A percentile compares a stretch with the other conserved stretches of the same genome.
These are phyloP conservation scores for Epicoccum sorghinum DNA, from an alignment of 2,329 filamentous ascomycete genomes.

Conservation along the genomic window DNA sequence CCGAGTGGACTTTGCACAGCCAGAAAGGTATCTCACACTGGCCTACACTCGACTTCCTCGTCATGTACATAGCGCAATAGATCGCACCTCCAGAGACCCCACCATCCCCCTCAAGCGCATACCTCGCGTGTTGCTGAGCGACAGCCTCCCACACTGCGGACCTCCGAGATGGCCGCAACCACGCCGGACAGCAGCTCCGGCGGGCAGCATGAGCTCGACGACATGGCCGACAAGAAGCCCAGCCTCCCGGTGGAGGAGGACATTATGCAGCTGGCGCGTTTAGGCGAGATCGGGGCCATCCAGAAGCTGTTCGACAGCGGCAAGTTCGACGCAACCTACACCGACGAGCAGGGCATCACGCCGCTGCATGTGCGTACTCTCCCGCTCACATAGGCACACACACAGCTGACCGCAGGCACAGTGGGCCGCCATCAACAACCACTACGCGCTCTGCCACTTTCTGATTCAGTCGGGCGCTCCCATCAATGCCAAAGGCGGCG, in stretches of 20 bases:
- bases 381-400: not conserved
- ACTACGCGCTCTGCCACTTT: slow-evolving; percentile 96
- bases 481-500: slow-evolving; percentile 93
- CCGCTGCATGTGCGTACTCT: slow-evolving; percentile 78
- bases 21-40: slow-evolving; percentile 11
- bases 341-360: slow-evolving; percentile 92
- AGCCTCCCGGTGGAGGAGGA: slow-evolving; percentile 69
- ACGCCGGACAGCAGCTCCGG: slow-evolving; percentile 27
- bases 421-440: slow-evolving; percentile 99
- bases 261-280: slow-evolving; percentile 91
- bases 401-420: slow-evolving; percentile 49
- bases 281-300: slow-evolving; percentile 86
- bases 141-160: slow-evolving; percentile 17
- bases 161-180: slow-evolving; percentile 36
- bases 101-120: not conserved
- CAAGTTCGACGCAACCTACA: slow-evolving; percentile 80
- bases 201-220: slow-evolving; percentile 45
- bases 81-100: not conserved
- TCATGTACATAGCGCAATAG: slow-evolving; percentile 22
- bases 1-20: slow-evolving; percentile 20
- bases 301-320: slow-evolving; percentile 86
- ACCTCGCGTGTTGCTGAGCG: slow-evolving; percentile 6
- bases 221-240: slow-evolving; percentile 44
- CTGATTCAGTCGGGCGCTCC: slow-evolving; percentile 85
- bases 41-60: slow-evolving; percentile 3